Conservation (phyloP, 495 filamentous ascomycete species). For the Podospora comata region DNA sequence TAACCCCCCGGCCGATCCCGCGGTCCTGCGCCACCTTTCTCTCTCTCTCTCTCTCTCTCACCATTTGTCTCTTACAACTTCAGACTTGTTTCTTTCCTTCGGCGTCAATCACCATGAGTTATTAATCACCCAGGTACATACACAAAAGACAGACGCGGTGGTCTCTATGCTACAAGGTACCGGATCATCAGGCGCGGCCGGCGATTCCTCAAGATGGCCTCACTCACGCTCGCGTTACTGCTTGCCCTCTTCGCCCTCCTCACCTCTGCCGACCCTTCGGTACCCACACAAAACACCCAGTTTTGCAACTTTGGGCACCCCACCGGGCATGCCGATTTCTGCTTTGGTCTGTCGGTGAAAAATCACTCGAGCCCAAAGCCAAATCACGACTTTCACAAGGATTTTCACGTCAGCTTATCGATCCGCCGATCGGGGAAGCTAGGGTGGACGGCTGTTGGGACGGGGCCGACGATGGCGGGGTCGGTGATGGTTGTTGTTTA, state of each 20-base stretch:
- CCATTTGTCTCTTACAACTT: too few relatives aligned
- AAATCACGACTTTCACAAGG: constrained; percentile 4
- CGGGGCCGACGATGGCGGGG: constrained; percentile 29
- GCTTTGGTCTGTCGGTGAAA: constrained; percentile 19
- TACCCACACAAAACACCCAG: constrained; percentile 18
- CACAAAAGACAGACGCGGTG: too few relatives aligned
- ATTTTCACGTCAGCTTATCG: constrained; percentile 25
- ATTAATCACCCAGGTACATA: too few relatives aligned
- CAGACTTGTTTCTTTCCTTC: too few relatives aligned
- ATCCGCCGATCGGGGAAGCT: constrained; percentile 17
- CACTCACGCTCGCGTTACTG: not conserved
- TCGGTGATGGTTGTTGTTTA: constrained; percentile 36
- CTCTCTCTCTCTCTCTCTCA: not conserved
- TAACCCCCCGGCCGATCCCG: not conserved
- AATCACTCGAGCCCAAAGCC: constrained; percentile 22
- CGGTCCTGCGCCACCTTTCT: not conserved
- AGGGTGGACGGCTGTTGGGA: constrained; percentile 35
- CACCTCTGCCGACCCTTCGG: not conserved
- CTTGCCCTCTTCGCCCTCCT: constrained; percentile 6
- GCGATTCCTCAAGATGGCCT: too few relatives aligned
- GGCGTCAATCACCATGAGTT: too few relatives aligned
- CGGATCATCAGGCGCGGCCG: too few relatives aligned
- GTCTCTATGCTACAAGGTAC: too few relatives aligned
- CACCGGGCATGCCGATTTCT: constrained; percentile 28
- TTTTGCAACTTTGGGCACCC: constrained; percentile 27